Evolutionary conservation across 176 grass and related monocot species (phyloP).

Genomic region (maize (Zea mays)): Zm-B73-REFERENCE-NAM-5.0 NC_050104.1:14593501-14594000

Average conservation of each 20-base stretch:
- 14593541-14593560: not conserved
- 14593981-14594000: not conserved
- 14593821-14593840: not conserved
- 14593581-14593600: constrained; percentile 33
- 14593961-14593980: constrained; percentile 16
- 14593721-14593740: constrained; percentile 7
- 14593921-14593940: not conserved
- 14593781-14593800: constrained; percentile 23
- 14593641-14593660: constrained; percentile 20
- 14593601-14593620: constrained; percentile 6
- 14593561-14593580: not conserved
- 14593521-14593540: constrained; percentile 16
- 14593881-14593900: not conserved
- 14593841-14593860: not conserved
- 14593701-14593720: not conserved
- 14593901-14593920: constrained; percentile 23
- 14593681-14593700: constrained; percentile 23
- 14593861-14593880: not conserved
- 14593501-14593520: constrained; percentile 31
- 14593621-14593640: not conserved
- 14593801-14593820: not conserved
- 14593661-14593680: constrained; percentile 37
- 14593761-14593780: constrained; percentile 4
- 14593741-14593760: constrained; percentile 29
- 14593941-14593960: not conserved